Evolutionary conservation across 768 basidiomycete species (phyloP).

Genomic region (Trametes cingulata): DNA sequence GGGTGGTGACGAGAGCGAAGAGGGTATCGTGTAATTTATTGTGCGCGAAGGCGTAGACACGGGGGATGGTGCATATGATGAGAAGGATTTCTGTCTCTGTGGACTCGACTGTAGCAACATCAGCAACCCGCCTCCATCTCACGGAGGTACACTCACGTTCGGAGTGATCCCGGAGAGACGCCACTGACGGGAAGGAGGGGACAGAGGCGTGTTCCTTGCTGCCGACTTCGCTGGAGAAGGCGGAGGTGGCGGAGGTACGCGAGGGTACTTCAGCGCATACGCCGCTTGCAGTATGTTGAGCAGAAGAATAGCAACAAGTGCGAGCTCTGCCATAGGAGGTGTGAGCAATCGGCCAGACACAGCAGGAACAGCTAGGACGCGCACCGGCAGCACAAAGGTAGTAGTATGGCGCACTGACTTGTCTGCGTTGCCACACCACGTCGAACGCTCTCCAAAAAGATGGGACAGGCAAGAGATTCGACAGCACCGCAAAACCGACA

Average conservation of each 20-base stretch:
- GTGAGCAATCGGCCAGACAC: not conserved
- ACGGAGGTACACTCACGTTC: slow-evolving; percentile 20
- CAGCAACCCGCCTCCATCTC: too few species aligned
- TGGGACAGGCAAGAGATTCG: slow-evolving; percentile 40
- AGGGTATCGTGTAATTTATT: slow-evolving; percentile 35
- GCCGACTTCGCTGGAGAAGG: slow-evolving; percentile 23
- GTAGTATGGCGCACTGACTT: slow-evolving; percentile 18
- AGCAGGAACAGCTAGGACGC: not conserved
- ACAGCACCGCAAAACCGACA: slow-evolving; percentile 35
- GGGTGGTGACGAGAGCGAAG: slow-evolving; percentile 26
- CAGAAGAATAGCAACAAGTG: slow-evolving; percentile 31
- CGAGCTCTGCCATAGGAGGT: slow-evolving; percentile 30
- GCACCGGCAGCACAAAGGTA: slow-evolving; percentile 35
- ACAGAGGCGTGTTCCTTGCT: slow-evolving; percentile 11
- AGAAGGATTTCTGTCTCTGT: slow-evolving; percentile 33
- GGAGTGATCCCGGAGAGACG: slow-evolving; percentile 21
- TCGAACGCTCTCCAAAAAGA: slow-evolving; percentile 38
- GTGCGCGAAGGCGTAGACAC: slow-evolving; percentile 40
- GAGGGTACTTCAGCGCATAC: slow-evolving; percentile 39
- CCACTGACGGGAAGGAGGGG: slow-evolving; percentile 24
- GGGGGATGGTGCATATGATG: slow-evolving; percentile 34
- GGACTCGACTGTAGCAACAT: slow-evolving; percentile 22
- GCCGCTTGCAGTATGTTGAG: slow-evolving; percentile 40
- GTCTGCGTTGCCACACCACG: slow-evolving; percentile 28
- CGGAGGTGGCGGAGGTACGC: slow-evolving; percentile 31